Evolutionary conservation across 2,329 filamentous ascomycete species (phyloP), one percentile per base, ranked within the genome.

Genomic region (Capronia americana): DNA sequence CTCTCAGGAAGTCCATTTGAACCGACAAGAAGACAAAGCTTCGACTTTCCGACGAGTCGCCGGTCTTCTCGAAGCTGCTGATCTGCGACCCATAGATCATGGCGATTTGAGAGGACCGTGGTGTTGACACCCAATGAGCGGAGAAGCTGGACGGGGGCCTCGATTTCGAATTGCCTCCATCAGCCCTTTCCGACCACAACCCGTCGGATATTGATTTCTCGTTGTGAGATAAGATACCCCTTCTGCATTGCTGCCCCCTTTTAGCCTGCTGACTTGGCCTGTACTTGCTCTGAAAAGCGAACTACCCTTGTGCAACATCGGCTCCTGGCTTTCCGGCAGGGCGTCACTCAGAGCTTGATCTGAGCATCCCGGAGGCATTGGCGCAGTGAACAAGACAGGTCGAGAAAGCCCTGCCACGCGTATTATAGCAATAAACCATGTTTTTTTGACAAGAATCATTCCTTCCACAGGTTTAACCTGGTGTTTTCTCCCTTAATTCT

Each of bases 361-460:
- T 38, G 17, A 53, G 28, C 23, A 20, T 38, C 17, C 38, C 17
- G 41, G 20, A 24, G 48, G 38, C 28, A 61, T 24, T 8, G 50
- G 10, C 58, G 44, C 46, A 53, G 23, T 23, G 46, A 61, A 30
- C 58, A 30, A 61, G 7, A 26, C 14, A 51, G n/a, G 32, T 30
- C 51, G 38, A 56, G 8, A 28, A 58, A 24, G 46, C 41, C 28
- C 41, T 61, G 12, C 55, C 44, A 26, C 55, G 30, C 26, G 12
- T 55, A 44, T 55, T 64, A 64, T 64, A 67, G 57, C 57, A 67
- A 67, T 64, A 61, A 67, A 67, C 23, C 48, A 11, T 53, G 11
- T 26, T 44, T 26, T 44, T 57, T 44, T 41, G 41, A 58, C 23
- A 41, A 54, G 26, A 46, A 7, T 44, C 2, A 34, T 56, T 24